Evolutionary conservation across 2,329 filamentous ascomycete genomes (phyloP), one percentile per base, ranked within the genome.

Genomic region (Didymella keratinophila): DNA sequence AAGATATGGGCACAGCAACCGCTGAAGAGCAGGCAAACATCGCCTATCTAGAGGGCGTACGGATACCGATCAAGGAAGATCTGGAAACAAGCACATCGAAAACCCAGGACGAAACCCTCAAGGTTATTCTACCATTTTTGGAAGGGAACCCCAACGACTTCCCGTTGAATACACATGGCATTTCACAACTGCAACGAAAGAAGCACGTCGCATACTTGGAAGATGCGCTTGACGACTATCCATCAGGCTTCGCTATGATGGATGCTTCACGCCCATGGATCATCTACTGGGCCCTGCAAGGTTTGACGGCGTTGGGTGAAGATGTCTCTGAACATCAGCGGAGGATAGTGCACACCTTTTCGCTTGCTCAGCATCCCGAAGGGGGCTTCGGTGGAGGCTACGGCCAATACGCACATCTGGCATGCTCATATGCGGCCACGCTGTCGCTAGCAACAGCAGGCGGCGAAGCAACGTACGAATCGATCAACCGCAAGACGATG

Each of bases 351-450:
- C 85, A 87, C 60, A 97, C 93, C 7, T 88, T 95, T 49, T 84
- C 83, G 46, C 87, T 91, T 43, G 88, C 94, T 78, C 95, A 98
- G 78, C 96, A 97, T 76, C 76, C 82, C 21, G 83, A 83, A 16
- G 95, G 95, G 49, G 95, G 95, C 2, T 97, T 97, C 75, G 95
- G 93, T 51, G 95, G 94, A 63, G 93, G 95, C n/a, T 90, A 93
- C 76, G 93, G 94, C 27, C 95, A 98, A 74, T 83, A 86, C 65
- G 93, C 92, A 52, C 95, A 99, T 78, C 85, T 95, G 66, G 95
- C 95, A 56, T 89, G 91, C 45, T 92, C 91, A 0, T 99, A 98
- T 82, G 93, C 93, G 46, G 85, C 89, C 39, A 80, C 96, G 20
- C 84, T 99, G 58, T 87, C 90, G 44, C 82, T 99, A 50, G 86